Conservation (phyloP, 2,329 filamentous ascomycete genomes). For the Volutella citrinella region DNA sequence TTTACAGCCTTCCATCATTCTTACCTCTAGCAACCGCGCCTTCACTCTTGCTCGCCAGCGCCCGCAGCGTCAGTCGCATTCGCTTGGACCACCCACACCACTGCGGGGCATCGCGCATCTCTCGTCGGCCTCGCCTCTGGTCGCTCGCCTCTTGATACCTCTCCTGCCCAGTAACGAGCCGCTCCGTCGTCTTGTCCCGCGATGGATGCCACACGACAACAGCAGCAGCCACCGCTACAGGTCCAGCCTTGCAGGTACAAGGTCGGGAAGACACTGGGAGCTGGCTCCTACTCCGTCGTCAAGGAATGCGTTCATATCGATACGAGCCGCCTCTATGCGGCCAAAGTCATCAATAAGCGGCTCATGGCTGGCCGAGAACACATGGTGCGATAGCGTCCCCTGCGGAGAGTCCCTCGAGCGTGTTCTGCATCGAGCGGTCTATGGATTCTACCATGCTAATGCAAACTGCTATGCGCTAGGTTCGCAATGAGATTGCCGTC, state of each 20-base stretch:
- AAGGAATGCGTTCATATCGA: conserved; percentile 99
- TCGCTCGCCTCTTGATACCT: conserved; percentile 11
- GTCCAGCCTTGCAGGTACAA: conserved; percentile 97
- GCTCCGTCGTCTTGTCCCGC: conserved; percentile 6
- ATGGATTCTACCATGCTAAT: conserved; percentile 14
- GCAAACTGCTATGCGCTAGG: conserved; percentile 46
- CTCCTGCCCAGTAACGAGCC: conserved; percentile 3
- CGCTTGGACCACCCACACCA: conserved; percentile 6
- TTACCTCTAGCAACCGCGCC: too few species aligned
- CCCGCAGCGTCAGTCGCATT: background rate
- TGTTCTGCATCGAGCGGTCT: too few species aligned
- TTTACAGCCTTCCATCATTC: too few species aligned
- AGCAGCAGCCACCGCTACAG: conserved; percentile 44
- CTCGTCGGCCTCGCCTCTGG: conserved; percentile 5
- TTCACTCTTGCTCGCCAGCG: background rate
- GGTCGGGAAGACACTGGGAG: conserved; percentile 94
- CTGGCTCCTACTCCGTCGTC: conserved; percentile 95
- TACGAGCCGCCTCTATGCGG: conserved; percentile 95
- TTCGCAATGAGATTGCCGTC: conserved; percentile 96
- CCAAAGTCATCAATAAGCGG: conserved; percentile 98
- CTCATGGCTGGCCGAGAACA: conserved; percentile 97
- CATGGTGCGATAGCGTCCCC: conserved; percentile 67
- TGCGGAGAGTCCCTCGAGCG: too few species aligned
- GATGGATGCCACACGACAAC: conserved; percentile 23
- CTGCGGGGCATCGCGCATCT: conserved; percentile 11